Conservation (phyloP, 2,329 filamentous ascomycete species). For the Arthrobotrys musiformis region DNA sequence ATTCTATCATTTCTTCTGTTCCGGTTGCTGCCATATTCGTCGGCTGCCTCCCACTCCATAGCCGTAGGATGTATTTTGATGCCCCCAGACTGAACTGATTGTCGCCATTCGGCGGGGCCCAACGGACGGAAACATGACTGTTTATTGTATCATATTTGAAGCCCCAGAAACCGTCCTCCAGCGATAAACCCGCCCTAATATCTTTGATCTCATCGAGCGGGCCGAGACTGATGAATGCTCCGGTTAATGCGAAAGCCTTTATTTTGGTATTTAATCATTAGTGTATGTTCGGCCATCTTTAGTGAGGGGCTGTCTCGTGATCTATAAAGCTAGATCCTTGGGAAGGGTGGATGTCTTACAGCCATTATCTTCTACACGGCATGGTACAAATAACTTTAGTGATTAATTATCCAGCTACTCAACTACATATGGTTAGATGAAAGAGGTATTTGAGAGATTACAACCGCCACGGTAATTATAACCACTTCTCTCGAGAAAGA, state of each 20-base stretch:
- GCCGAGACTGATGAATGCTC: not conserved
- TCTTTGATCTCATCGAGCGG: not conserved
- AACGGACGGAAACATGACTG: not conserved
- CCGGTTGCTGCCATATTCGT: not conserved
- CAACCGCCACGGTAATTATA: too few species aligned
- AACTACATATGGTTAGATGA: too few species aligned
- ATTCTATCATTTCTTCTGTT: not conserved
- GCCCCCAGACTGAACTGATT: not conserved
- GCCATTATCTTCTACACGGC: too few species aligned
- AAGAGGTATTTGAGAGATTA: too few species aligned
- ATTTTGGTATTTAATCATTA: too few species aligned
- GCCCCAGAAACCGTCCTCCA: not conserved
- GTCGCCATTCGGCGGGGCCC: not conserved
- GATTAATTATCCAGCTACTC: too few species aligned
- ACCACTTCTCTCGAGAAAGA: too few species aligned
- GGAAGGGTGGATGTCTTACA: too few species aligned
- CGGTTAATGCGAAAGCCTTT: not conserved
- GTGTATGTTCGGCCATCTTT: too few species aligned
- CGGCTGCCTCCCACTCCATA: not conserved
- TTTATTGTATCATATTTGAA: not conserved
- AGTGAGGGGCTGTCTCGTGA: too few species aligned
- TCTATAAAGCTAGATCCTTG: too few species aligned
- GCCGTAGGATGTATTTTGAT: not conserved
- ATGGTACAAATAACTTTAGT: too few species aligned
- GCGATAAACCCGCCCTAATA: not conserved